Conservation (phyloP, 345 rosid species). For the Streptanthus diversifolius region DNA sequence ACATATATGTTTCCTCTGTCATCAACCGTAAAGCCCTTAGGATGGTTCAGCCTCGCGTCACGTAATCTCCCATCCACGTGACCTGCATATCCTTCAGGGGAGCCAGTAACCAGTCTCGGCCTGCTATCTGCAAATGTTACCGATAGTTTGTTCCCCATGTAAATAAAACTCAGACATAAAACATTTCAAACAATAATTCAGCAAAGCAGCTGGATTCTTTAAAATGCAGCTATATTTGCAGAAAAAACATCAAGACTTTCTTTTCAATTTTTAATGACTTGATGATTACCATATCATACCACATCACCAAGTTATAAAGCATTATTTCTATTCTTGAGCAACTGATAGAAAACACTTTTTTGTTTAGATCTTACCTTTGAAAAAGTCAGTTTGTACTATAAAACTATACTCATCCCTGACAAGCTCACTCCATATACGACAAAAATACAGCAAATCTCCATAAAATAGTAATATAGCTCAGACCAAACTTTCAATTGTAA, state of each 20-base stretch:
- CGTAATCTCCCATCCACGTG: conserved; percentile 86
- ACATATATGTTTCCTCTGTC: conserved; percentile 91
- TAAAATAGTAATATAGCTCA: conserved; percentile 21
- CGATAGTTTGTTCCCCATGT: background rate
- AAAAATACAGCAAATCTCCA: conserved; percentile 33
- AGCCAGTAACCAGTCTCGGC: conserved; percentile 86
- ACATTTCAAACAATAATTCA: conserved; percentile 12
- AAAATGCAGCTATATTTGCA: background rate
- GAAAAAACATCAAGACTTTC: background rate
- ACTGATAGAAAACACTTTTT: background rate
- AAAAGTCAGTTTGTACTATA: conserved; percentile 25
- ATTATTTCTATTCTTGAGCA: background rate
- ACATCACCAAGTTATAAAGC: background rate
- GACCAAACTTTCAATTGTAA: background rate
- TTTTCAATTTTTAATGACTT: background rate
- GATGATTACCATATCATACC: background rate
- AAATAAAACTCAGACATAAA: background rate
- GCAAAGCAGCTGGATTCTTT: background rate
- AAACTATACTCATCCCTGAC: conserved; percentile 24
- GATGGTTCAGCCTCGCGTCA: conserved; percentile 96
- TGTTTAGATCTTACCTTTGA: conserved; percentile 29
- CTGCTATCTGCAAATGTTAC: conserved; percentile 42
- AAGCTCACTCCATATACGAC: conserved; percentile 19
- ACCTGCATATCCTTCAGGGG: conserved; percentile 80
- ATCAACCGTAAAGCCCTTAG: conserved; percentile 87